Conservation (phyloP, 345 rosid species). For the Litchi chinensis region DNA sequence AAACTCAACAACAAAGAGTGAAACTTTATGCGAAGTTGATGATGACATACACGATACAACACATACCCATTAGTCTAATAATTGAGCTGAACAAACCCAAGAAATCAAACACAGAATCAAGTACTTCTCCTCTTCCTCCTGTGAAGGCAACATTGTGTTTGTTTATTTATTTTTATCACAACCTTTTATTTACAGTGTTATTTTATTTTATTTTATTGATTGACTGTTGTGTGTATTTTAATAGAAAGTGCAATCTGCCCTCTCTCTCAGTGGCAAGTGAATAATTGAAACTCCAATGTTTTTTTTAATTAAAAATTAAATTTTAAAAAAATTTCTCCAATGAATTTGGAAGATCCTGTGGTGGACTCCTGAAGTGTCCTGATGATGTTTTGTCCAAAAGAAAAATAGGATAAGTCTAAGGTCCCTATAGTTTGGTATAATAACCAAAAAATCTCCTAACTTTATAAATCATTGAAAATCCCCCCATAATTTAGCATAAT, state of each 20-base stretch:
- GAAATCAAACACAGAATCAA: slow-evolving; percentile 28
- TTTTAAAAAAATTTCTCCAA: slow-evolving; percentile 41
- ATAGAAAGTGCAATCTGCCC: slow-evolving; percentile 41
- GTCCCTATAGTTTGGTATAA: no score
- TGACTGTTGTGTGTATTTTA: slow-evolving; percentile 16
- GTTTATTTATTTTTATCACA: slow-evolving; percentile 23
- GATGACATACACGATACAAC: slow-evolving; percentile 15
- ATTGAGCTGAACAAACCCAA: slow-evolving; percentile 33
- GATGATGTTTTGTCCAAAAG: slow-evolving; percentile 30
- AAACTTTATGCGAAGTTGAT: not conserved
- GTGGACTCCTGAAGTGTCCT: slow-evolving; percentile 37
- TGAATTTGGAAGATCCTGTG: slow-evolving; percentile 63
- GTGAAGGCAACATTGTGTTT: slow-evolving; percentile 28
- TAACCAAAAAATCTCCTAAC: no score
- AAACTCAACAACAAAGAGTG: not conserved
- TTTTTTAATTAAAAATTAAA: not conserved
- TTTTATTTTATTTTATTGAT: slow-evolving; percentile 15
- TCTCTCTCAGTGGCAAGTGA: slow-evolving; percentile 3
- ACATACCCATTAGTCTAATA: slow-evolving; percentile 46
- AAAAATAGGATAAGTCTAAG: not conserved
- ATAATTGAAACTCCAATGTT: slow-evolving; percentile 6
- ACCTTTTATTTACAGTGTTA: not conserved
- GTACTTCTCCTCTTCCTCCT: slow-evolving; percentile 3
- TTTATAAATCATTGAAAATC: no score
- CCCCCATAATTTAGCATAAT: no score